Evolutionary conservation across 2,329 filamentous ascomycete species (phyloP), one percentile per base, ranked within the genome.

Genomic region (Cyanodermella asteris): DNA sequence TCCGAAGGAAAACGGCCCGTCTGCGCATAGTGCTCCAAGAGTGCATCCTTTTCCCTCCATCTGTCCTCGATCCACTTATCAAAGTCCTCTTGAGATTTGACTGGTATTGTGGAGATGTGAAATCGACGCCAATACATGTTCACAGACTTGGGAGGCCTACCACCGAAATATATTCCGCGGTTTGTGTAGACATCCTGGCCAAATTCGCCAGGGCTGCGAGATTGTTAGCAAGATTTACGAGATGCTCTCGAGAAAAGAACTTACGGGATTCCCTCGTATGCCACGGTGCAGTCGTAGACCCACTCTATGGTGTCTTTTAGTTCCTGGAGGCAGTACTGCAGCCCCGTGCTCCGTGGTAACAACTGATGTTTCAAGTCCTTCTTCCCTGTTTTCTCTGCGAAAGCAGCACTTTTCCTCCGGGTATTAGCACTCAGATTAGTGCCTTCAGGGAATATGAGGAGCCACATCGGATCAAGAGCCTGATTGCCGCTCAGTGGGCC

Each of bases 81-180:
- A 40, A 97, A 97, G 5, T 63, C 56, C 18, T 73, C 61, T 9
- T 62, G 59, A 36, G 72, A 66, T 14, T 80, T 61, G 7, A 91
- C 61, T 0, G 84, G 84, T 20, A 94, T 91, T 12, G 80, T 69
- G 11, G 63, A 61, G 9, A 93, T 45, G 18, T 65, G 63, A 48
- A 91, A 93, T 9, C 81, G 69, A 25, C 87, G 69, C 80, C 84
- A 97, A 50, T 91, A 74, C 56, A 94, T 82, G 49, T 93, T 94
- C 40, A 94, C 82, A 2, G 81, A 91, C 45, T 82, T 91, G 2
- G 84, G 84, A 1, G 82, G 73, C 1, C 78, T 69, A 9, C 87
- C 82, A 45, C 87, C 68, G 32, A 93, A 72, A 43, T 87, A 91
- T 4, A 78, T 90, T 23, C 81, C 81, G 3, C 67, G 65, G 4